Evolutionary conservation across 352 stramenopile genomes (phyloP).

Genomic region (Saprolegnia diclina): DNA sequence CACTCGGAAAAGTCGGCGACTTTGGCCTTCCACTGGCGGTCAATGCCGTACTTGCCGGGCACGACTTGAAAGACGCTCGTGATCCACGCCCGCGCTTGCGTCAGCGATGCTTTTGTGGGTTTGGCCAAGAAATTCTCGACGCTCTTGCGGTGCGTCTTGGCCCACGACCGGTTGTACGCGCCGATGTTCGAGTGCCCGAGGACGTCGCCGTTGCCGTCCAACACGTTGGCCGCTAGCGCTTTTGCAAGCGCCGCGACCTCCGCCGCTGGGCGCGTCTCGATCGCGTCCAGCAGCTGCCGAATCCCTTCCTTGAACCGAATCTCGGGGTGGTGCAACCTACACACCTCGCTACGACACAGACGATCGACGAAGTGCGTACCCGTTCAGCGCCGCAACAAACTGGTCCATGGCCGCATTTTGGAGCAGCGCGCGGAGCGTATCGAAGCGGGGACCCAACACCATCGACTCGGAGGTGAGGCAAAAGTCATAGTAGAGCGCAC

Average conservation of each 20-base stretch:
- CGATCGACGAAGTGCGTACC: slow-evolving; percentile 3
- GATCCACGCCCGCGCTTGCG: slow-evolving; percentile 60
- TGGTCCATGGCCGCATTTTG: slow-evolving; percentile 74
- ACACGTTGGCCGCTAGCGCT: neutral
- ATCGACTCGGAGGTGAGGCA: slow-evolving; percentile 49
- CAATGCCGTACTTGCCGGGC: slow-evolving; percentile 62
- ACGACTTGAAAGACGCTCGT: slow-evolving; percentile 62
- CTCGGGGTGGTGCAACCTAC: slow-evolving; percentile 73
- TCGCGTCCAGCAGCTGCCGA: slow-evolving; percentile 50
- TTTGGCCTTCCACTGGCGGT: slow-evolving; percentile 75
- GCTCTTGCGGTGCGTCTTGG: slow-evolving; percentile 40
- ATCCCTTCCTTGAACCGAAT: slow-evolving; percentile 75
- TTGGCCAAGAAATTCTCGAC: slow-evolving; percentile 73
- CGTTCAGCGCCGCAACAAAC: slow-evolving; percentile 59
- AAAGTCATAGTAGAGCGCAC: slow-evolving; percentile 79
- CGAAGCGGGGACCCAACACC: slow-evolving; percentile 30
- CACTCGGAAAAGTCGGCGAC: slow-evolving; percentile 79
- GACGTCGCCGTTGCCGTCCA: slow-evolving; percentile 20
- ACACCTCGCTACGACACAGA: neutral
- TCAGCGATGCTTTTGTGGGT: slow-evolving; percentile 49
- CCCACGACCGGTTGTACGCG: slow-evolving; percentile 75
- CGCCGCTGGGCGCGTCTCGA: slow-evolving; percentile 33
- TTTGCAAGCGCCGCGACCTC: neutral
- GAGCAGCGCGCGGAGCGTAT: slow-evolving; percentile 42
- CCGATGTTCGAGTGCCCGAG: slow-evolving; percentile 51